A percentile compares a stretch with the other conserved stretches of the same genome.
Evolutionary conservation across 345 rosid genomes (phyloP).

Genomic region (Lenwebbia sp.): DNA sequence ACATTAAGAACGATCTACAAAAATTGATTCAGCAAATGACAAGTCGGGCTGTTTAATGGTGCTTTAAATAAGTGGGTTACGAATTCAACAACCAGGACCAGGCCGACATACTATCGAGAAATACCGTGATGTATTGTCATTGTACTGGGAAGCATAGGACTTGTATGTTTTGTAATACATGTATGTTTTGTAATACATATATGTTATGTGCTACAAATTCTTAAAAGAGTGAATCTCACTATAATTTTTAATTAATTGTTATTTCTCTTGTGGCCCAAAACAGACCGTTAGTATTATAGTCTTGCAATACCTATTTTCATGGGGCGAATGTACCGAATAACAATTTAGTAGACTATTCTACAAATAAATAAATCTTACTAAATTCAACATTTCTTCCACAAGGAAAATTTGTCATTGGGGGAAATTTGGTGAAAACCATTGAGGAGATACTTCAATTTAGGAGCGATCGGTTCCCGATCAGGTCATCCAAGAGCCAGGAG

Average conservation of each 20-base stretch:
- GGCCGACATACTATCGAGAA: rapidly evolving
- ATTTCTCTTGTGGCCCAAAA: too few relatives aligned
- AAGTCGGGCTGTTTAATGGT: rapidly evolving
- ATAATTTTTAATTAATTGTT: too few relatives aligned
- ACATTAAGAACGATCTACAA: rapidly evolving
- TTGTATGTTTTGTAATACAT: not conserved
- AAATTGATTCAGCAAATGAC: not conserved
- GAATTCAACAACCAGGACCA: rapidly evolving
- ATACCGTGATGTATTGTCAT: rapidly evolving
- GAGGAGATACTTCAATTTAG: not conserved
- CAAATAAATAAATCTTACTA: not conserved
- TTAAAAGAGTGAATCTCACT: too few relatives aligned
- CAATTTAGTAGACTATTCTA: not conserved
- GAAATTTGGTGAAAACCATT: not conserved
- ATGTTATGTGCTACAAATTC: too few relatives aligned
- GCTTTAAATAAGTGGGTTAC: not conserved
- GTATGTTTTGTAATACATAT: too few relatives aligned
- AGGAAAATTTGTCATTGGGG: not conserved
- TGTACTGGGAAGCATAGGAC: rapidly evolving
- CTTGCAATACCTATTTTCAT: not conserved
- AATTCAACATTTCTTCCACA: not conserved
- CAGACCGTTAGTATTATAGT: too few relatives aligned
- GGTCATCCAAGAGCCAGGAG: too few relatives aligned
- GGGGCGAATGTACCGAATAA: not conserved
- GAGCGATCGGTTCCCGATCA: too few relatives aligned